Base-by-base conservation (phyloP, 2,329 filamentous ascomycete species). In the Diplodia corticola region DNA sequence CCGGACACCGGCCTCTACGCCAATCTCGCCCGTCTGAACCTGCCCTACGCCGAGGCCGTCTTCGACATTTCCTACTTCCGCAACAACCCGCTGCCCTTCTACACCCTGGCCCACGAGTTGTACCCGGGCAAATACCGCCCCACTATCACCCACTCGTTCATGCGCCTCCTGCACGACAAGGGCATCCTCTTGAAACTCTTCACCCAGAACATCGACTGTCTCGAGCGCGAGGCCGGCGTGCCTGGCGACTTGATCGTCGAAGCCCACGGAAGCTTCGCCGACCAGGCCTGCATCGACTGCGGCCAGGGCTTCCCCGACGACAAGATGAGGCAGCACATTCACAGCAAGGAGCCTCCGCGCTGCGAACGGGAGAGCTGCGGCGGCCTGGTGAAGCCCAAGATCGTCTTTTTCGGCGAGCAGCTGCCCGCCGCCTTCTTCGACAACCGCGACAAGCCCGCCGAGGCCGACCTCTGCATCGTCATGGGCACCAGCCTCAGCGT, bases 121-220 rank as follows among this genome's bases (percentile, higher is more conserved):
- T 96, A 97, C 74, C 95, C 95, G 0, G 94, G 93, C 20, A 90
- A 90, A 72, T 97, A 91, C 80, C 85, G 89, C 64, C 95, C 95
- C 0, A 99, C 95, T 1, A 83, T 98, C 64, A 91, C 93, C 1
- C 95, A 99, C 79, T 89, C 87, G 40, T 99, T 99, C 78, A 89
- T 99, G 72, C 85, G 88, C 15, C 82, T 99, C 26, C 87, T 98
- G 17, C 86, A 93, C 66, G 82, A 88, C 68, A 97, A 96, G 79
- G 88, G 87, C 4, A 81, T 94, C 48, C 81, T 99, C 26, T 81
- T 90, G 70, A 95, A 93, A 82, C 86, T 95, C 63, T 99, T 98
- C 78, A 97, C 95, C 0, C 95, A 99, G 75, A 99, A 99, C 74
- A 98, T 99, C 71, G 95, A 99, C 80, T 97, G 93, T 73, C 84